Percentiles rank a stretch among this genome's conserved stretches.
phyloP scores from a whole-genome alignment of 2,329 filamentous ascomycete species.

The Grosmannia clavigera region DNA sequence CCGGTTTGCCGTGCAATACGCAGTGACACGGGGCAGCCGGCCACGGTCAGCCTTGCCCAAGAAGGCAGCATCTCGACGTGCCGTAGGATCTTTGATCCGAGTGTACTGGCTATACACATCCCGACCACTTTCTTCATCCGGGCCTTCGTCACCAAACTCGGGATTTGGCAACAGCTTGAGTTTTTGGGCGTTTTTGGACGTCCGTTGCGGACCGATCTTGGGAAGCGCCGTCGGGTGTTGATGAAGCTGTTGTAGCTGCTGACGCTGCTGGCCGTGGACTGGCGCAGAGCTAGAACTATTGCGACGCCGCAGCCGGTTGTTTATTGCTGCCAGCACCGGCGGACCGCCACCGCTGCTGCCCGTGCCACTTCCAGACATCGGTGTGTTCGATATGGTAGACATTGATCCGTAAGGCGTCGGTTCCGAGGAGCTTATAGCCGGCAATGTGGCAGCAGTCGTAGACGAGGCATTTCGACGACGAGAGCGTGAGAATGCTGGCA shows the following conservation, averaged over 20 bases:
- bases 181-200: conserved; percentile 91
- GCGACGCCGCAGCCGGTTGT: conserved; percentile 74
- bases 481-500: conserved; percentile 9
- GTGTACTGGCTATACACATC: conserved; percentile 98
- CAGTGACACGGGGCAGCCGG: conserved; percentile 78
- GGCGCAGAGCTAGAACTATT: conserved; percentile 57
- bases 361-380: conserved; percentile 25
- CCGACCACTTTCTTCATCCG: conserved; percentile 79
- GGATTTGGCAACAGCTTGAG: conserved; percentile 92
- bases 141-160: conserved; percentile 62
- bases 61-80: conserved; percentile 79
- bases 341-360: conserved; percentile 22
- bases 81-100: conserved; percentile 91
- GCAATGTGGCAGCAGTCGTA: conserved; percentile 18
- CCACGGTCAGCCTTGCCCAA: conserved; percentile 88
- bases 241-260: neutral
- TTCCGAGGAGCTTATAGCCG: conserved; percentile 18
- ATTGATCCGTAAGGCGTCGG: conserved; percentile 15
- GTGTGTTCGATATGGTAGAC: neutral
- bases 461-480: conserved; percentile 16
- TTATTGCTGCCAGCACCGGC: conserved; percentile 65
- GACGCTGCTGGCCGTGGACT: neutral
- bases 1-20: conserved; percentile 87
- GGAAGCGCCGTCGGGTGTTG: conserved; percentile 20
- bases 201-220: conserved; percentile 90